phyloP scores from a whole-genome alignment of 2,329 filamentous ascomycete species.

The Tolypocladium tundrense region DNA sequence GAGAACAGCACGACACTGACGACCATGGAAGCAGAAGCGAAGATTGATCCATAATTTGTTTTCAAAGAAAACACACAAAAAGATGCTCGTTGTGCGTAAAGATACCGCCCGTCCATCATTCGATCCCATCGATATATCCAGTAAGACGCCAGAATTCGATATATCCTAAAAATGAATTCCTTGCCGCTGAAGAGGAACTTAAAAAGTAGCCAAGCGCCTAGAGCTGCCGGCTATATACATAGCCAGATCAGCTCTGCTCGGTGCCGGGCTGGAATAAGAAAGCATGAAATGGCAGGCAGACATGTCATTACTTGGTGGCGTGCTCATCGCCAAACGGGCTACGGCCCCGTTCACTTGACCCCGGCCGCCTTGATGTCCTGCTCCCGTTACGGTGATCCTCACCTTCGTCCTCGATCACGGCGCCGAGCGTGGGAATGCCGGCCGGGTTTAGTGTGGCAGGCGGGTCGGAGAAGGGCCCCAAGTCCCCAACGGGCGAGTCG shows the following conservation, averaged over 20 bases:
- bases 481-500: conserved; percentile 37
- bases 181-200: background rate
- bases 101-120: background rate
- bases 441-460: conserved; percentile 21
- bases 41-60: background rate
- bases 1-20: background rate
- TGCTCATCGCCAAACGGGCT: conserved; percentile 51
- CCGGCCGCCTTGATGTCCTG: conserved; percentile 12
- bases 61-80: background rate
- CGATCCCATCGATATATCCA: background rate
- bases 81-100: background rate
- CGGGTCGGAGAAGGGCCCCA: conserved; percentile 51
- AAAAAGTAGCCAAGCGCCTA: background rate
- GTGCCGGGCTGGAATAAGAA: background rate
- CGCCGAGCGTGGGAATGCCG: conserved; percentile 39
- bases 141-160: background rate
- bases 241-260: background rate
- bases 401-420: conserved; percentile 44
- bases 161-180: background rate
- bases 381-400: conserved; percentile 25
- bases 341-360: conserved; percentile 18
- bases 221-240: background rate
- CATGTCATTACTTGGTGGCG: conserved; percentile 37
- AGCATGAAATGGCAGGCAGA: conserved; percentile 2
- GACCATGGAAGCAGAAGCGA: background rate